These are phyloP conservation scores for Parathielavia hyrcaniae DNA, from an alignment of 495 filamentous ascomycete genomes.

Conservation along the genomic window DNA sequence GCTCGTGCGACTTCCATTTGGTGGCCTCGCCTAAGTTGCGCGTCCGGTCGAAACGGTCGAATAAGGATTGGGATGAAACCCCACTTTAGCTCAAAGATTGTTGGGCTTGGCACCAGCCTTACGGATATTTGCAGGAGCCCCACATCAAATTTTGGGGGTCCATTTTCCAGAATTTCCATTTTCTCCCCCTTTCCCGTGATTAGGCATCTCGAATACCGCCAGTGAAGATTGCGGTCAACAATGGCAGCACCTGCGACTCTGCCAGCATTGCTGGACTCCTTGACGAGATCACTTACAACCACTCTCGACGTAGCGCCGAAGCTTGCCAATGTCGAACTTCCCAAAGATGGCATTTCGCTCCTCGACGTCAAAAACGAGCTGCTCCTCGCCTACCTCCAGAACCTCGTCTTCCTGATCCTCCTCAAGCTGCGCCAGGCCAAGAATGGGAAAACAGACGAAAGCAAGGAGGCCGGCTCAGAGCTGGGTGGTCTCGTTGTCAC, in stretches of 20 bases:
- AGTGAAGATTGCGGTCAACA: not conserved
- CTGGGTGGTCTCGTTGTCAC: slow-evolving; percentile 56
- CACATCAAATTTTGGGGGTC: no score
- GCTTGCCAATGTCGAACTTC: slow-evolving; percentile 49
- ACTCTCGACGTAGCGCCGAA: slow-evolving; percentile 58
- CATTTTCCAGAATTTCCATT: not conserved
- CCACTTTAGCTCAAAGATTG: not conserved
- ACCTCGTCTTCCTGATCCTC: slow-evolving; percentile 82
- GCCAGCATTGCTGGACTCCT: slow-evolving; percentile 54
- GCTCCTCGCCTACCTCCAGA: slow-evolving; percentile 90
- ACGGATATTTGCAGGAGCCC: slow-evolving; percentile 11
- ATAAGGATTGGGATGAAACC: not conserved
- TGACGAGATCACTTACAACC: slow-evolving; percentile 57
- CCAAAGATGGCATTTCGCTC: slow-evolving; percentile 83
- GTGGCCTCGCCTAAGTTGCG: not conserved
- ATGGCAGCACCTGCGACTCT: slow-evolving; percentile 50
- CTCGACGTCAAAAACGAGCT: slow-evolving; percentile 93
- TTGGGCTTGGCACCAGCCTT: slow-evolving; percentile 8
- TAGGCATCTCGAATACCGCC: not conserved
- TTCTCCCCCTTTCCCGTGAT: no score
- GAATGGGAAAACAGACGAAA: slow-evolving; percentile 27
- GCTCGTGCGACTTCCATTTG: slow-evolving; percentile 1
- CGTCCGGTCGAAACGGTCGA: no score
- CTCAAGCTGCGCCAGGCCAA: slow-evolving; percentile 64
- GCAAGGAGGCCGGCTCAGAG: slow-evolving; percentile 30